A percentile compares a stretch with the other conserved stretches of the same genome.
Conservation (phyloP, 2,329 filamentous ascomycete genomes). For the Alternaria ventricosa region DNA sequence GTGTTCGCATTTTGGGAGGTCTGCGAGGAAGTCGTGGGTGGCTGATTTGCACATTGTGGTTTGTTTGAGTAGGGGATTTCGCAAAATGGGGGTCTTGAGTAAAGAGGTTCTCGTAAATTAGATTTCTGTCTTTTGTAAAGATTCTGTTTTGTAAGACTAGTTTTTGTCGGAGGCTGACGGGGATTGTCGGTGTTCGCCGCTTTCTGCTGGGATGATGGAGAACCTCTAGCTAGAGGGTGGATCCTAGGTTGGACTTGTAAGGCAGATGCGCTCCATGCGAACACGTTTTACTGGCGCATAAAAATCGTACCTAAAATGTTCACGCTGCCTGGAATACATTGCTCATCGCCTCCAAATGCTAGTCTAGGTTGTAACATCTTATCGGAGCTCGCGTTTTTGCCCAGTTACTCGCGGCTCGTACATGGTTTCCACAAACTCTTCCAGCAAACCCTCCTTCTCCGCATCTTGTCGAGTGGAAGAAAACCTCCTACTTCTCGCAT, state of each 20-base stretch:
- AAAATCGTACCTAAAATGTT: neutral
- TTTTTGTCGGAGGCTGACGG: conserved; percentile 1
- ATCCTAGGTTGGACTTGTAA: neutral
- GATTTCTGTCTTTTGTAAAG: too few relatives aligned
- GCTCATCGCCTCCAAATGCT: neutral
- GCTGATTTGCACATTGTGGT: conserved; percentile 26
- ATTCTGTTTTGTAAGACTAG: neutral
- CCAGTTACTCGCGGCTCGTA: neutral
- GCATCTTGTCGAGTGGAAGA: conserved; percentile 7
- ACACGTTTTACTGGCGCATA: neutral
- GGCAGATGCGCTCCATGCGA: neutral
- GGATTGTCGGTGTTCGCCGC: conserved; percentile 5
- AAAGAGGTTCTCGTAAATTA: too few relatives aligned
- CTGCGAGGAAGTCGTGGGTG: conserved; percentile 27
- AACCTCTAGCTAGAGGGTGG: neutral
- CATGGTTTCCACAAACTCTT: conserved; percentile 9
- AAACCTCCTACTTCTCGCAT: neutral
- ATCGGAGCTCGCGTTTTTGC: neutral
- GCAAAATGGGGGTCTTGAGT: too few relatives aligned
- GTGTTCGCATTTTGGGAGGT: conserved; percentile 80
- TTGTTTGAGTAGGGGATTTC: too few relatives aligned
- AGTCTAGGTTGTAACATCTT: neutral
- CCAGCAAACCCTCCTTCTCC: conserved; percentile 18
- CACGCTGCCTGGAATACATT: neutral
- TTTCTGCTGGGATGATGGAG: neutral